Evolutionary conservation across 805 yeast species (phyloP), one percentile per base, ranked within the genome.

Genomic region (Kregervanrija fluxuum): DNA sequence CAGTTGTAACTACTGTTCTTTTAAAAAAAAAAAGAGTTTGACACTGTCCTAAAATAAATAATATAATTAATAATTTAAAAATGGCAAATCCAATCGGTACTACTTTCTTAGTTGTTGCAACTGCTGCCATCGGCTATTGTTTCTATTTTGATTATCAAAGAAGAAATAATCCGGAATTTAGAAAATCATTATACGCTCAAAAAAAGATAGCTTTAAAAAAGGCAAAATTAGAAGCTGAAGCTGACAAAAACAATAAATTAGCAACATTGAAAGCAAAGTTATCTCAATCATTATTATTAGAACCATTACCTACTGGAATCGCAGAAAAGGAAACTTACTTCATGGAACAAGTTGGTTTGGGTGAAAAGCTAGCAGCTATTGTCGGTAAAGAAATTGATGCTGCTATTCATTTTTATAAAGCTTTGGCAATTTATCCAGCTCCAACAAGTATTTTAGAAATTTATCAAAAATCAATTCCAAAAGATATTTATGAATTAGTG

Each of bases 361-460:
- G 96, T 63, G 98, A 91, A 67, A 85, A 82, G 64, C 71, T 85
- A 54, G 77, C 87, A 51, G 70, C 76, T 51, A 60, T 69, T 32
- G 80, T 84, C 49, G 83, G 81, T 52, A 74, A 77, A 54, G 87
- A 85, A 64, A 67, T 84, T 51, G 87, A 83, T 48, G 82, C 97
- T 38, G 98, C 99, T 34, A 72, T 90, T 54, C 77, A 82, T 54
- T 93, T 89, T 75, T 93, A 93, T 77, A 85, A 87, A 66, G 98
- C 97, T 11, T 74, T 93, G 61, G 78, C 87, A 36, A 90, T 89
- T 41, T 91, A 90, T 66, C 98, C 99, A 49, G 83, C 85, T 65
- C 99, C 99, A 48, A 82, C 95, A 45, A 96, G 88, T 58, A 79
- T 93, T 56, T 74, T 93, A 62, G 84, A 83, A 42, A 81, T 91